A percentile compares a stretch with the other conserved stretches of the same genome.
Evolutionary conservation across 2,329 filamentous ascomycete species (phyloP).

Genomic region (Colletotrichum tofieldiae): DNA sequence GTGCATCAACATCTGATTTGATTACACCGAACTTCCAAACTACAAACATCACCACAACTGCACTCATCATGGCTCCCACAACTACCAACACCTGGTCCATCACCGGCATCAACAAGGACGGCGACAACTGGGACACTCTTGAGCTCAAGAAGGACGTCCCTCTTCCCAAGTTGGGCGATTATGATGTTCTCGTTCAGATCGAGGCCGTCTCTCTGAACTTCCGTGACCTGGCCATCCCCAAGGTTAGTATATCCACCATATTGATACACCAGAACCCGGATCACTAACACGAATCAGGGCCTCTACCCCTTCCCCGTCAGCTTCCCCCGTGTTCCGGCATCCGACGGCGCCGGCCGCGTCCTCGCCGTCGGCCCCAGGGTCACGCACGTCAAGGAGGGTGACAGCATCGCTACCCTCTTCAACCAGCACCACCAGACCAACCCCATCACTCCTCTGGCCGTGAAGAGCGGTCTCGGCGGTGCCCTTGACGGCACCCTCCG

Average conservation of each 20-base stretch:
- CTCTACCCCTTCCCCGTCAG: slow-evolving; percentile 61
- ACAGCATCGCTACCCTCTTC: slow-evolving; percentile 74
- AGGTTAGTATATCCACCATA: slow-evolving; percentile 42
- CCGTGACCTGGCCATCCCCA: slow-evolving; percentile 67
- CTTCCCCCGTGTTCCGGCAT: slow-evolving; percentile 64
- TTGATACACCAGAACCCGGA: background rate
- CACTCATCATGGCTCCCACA: slow-evolving; percentile 29
- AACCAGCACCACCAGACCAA: slow-evolving; percentile 68
- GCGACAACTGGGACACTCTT: slow-evolving; percentile 72
- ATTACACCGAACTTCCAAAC: background rate
- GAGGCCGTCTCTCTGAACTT: slow-evolving; percentile 69
- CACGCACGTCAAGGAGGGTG: slow-evolving; percentile 65
- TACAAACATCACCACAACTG: background rate
- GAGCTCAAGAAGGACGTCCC: slow-evolving; percentile 66
- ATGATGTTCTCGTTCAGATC: slow-evolving; percentile 80
- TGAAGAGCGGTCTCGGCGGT: slow-evolving; percentile 76
- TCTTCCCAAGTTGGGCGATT: slow-evolving; percentile 76
- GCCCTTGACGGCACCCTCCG: slow-evolving; percentile 78
- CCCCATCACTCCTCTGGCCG: slow-evolving; percentile 51
- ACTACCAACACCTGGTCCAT: slow-evolving; percentile 73
- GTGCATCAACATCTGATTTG: background rate
- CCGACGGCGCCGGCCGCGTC: slow-evolving; percentile 69
- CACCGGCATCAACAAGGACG: slow-evolving; percentile 52
- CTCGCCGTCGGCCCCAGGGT: slow-evolving; percentile 66
- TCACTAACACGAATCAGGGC: slow-evolving; percentile 51